Evolutionary conservation across 208 protist genomes (phyloP), one percentile per base, ranked within the genome.

Genomic region (Crithidia thermophila): DNA sequence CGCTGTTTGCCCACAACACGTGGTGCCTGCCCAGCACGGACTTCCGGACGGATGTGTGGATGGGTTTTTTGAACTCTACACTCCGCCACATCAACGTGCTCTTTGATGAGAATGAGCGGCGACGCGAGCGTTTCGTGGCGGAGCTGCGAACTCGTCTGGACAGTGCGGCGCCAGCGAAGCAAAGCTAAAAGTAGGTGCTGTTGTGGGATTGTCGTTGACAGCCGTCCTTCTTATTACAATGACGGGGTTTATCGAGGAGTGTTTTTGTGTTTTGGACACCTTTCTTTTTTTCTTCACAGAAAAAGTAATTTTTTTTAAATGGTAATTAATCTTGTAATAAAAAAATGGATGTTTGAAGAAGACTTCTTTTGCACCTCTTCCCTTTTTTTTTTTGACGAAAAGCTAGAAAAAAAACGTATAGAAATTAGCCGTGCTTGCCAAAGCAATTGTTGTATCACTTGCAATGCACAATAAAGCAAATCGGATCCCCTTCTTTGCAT

Each of bases 31-130:
- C 77, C 1, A 27, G 49, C 18, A 59, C 37, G 9, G 25, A 66
- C 55, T 72, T 73, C 16, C 33, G 45, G 53, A 47, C 46, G 34
- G 43, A 46, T 0, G 71, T 62, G 33, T 91, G 83, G 85, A 42
- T 25, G 5, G 11, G 16, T 16, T 56, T 90, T 16, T 56, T 94
- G 25, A 75, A 39, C 14, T 63, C 73, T 28, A 40, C 67, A 8
- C 27, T 89, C 9, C 31, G n/a, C 33, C 81, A 91, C 47, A 64
- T 78, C n/a, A 90, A 91, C 60, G 49, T 28, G 1, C 75, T 93
- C 16, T 93, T 95, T 72, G 50, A 43, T 9, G 82, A 84, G 45
- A 91, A 94, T 60, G 69, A 65, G 39, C 20, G n/a, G 36, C 80
- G 84, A 18, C 85, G 67, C n/a, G 50, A 72, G 10, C 82, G 84